Base-by-base conservation (phyloP, 345 rosid genomes). In the Eucalyptus tenuipes region DNA sequence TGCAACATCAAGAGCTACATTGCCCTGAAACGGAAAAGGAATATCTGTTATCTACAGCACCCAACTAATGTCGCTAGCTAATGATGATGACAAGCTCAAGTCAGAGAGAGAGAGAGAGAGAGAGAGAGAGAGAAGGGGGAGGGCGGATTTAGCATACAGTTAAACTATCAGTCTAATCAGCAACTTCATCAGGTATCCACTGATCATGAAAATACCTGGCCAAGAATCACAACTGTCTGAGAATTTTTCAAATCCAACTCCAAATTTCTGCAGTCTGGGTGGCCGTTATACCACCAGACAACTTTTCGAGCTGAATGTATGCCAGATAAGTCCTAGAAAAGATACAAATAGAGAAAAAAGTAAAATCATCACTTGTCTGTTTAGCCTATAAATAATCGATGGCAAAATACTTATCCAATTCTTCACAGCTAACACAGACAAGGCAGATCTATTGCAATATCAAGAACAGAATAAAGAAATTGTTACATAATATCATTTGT, bases 261-360 rank as follows among this genome's bases (percentile, higher is more conserved):
- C 87, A 95, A 89, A 91, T 93, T 81, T 87, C 91, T 93, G 92
- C 94, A 92, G 89, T 97, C 96, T 1, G 98, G 99, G 89, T 98
- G 99, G 85, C 98, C 99, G 90, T 95, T 97, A 90, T 98, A 98
- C 99, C 99, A 97, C 98, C 99, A 97, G 55, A 98, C 99, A 90
- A 98, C 96, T 94, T 98, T 98, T 91, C 98, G 95, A 49, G 99
- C 98, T 2, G 99, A 96, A 92, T 93, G 93, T 91, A 98, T 88
- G 68, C 99, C 99, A 49, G 49, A 87, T 91, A 96, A 91, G 89
- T 90, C 92, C 99, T 98, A 92, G 85, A 92, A 89, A 64, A 45
- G 57, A 12, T 49, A 37, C 68, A 3, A 87, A 20, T 11, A 33
- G 57, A 20, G 1, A 45, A 4, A 57, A 44, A 71, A 79, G 84